Percentiles rank a stretch among this genome's conserved stretches.
Evolutionary conservation across 371 early-diverging fungal genomes (phyloP).

Genomic region (Phascolomyces articulosus): DNA sequence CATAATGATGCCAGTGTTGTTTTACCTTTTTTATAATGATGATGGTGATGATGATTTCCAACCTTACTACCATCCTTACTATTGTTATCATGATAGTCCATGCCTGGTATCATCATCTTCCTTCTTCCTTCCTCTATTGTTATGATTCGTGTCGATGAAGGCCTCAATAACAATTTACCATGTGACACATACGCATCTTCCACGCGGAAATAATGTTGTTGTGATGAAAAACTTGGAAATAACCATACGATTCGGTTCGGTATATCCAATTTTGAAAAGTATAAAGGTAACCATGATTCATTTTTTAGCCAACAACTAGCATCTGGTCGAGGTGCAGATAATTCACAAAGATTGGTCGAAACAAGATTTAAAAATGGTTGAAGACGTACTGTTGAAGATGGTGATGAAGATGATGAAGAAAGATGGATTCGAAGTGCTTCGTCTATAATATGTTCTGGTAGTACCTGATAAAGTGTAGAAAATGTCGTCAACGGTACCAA

Average conservation of each 20-base stretch:
- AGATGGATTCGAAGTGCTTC: slow-evolving; percentile 35
- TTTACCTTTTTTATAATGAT: not conserved
- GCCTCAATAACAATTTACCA: slow-evolving; percentile 43
- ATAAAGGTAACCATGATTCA: slow-evolving; percentile 34
- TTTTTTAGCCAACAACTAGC: slow-evolving; percentile 19
- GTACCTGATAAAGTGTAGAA: slow-evolving; percentile 28
- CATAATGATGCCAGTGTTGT: slow-evolving; percentile 18
- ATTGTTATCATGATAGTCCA: too few relatives aligned
- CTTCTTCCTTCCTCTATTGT: not conserved
- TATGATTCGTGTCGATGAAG: not conserved
- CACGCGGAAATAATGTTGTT: slow-evolving; percentile 39
- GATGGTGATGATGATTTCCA: too few relatives aligned
- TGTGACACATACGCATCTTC: slow-evolving; percentile 54
- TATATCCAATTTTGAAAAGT: slow-evolving; percentile 29
- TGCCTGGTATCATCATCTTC: not conserved
- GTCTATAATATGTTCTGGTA: slow-evolving; percentile 30
- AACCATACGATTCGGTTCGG: slow-evolving; percentile 35
- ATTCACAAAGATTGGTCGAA: slow-evolving; percentile 52
- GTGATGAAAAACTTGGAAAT: slow-evolving; percentile 27
- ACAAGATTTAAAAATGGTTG: slow-evolving; percentile 34
- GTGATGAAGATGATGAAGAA: slow-evolving; percentile 9
- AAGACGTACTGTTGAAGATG: not conserved
- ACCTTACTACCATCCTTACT: too few relatives aligned
- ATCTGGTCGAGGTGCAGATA: slow-evolving; percentile 19
- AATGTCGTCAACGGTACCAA: slow-evolving; percentile 30